Base-by-base conservation (phyloP, 768 basidiomycete species). In the Suillus clintonianus region DNA sequence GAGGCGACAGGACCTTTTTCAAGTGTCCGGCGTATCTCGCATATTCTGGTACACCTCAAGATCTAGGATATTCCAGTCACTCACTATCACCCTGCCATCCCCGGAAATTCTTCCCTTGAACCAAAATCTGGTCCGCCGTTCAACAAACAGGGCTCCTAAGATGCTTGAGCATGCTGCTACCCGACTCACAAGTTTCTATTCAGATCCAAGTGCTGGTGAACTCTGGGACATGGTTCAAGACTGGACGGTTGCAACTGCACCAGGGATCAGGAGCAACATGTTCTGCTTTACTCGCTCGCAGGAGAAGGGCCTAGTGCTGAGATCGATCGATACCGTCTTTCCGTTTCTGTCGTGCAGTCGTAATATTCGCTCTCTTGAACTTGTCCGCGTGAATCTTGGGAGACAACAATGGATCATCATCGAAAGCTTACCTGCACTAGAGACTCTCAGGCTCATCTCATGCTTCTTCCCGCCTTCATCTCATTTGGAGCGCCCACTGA, bases 141-240 rank as follows among this genome's bases (percentile, higher is more conserved):
- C 55, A 37, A 39, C 37, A n/a, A 56, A 11, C 36, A 56, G 39
- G 17, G 36, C 17, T 39, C 10, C 24, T 7, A 19, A 56, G 15
- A 56, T 27, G 37, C 37, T 39, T 4, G 36, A 56, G 24, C 37
- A 10, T 24, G 55, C 55, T 56, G 24, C 24, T 24, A 27, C 37
- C 37, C 55, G 55, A 56, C 24, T 56, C 17, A 27, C 55, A 27
- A 39, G 55, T 56, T 39, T 56, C 37, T 56, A 56, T 56, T 56
- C 55, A 27, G 55, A 56, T 39, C 24, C 55, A 39, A 17, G 22
- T 56, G 55, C 55, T 24, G 0, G 37, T 27, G 55, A 56, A 39
- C 55, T 56, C 55, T 56, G 55, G 55, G 22, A 22, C 37, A 56
- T 39, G 22, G 37, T 56, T 27, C 55, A 56, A 37, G 34, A 24